These are phyloP conservation scores for Sisymbrium irio DNA, from an alignment of 345 rosid species.

Conservation along the genomic window DNA sequence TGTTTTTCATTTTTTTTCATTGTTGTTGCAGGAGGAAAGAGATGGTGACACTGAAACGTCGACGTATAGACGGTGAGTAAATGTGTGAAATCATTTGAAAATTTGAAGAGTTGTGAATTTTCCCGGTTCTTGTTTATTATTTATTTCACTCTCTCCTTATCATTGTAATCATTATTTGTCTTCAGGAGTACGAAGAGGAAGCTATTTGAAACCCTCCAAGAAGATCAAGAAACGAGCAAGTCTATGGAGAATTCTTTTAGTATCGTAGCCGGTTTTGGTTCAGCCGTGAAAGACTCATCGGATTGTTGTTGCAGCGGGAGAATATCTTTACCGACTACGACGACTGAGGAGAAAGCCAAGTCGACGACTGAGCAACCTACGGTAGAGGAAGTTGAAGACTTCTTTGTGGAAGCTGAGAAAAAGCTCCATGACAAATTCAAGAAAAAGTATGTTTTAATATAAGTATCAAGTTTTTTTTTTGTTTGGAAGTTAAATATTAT, in stretches of 20 bases:
- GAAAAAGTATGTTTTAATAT: conserved; percentile 45
- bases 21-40: conserved; percentile 42
- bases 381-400: conserved; percentile 59
- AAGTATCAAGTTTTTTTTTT: too few relatives aligned
- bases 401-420: conserved; percentile 61
- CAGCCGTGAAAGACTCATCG: conserved; percentile 9
- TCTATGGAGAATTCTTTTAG: conserved; percentile 13
- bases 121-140: conserved; percentile 8
- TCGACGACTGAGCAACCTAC: conserved; percentile 46
- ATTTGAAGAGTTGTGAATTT: conserved; percentile 18
- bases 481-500: too few relatives aligned
- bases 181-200: conserved; percentile 32
- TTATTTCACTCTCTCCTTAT: neutral
- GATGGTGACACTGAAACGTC: conserved; percentile 54
- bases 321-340: neutral
- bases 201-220: conserved; percentile 39
- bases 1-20: neutral
- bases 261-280: neutral
- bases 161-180: neutral
- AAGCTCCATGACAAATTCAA: conserved; percentile 35
- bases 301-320: conserved; percentile 44
- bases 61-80: conserved; percentile 33
- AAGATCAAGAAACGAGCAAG: conserved; percentile 18
- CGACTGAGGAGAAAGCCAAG: conserved; percentile 2
- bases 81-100: conserved; percentile 15